A percentile compares a stretch with the other conserved stretches of the same genome.
Evolutionary conservation across 352 stramenopile species (phyloP).

Genomic region (Pythium angustatum): DNA sequence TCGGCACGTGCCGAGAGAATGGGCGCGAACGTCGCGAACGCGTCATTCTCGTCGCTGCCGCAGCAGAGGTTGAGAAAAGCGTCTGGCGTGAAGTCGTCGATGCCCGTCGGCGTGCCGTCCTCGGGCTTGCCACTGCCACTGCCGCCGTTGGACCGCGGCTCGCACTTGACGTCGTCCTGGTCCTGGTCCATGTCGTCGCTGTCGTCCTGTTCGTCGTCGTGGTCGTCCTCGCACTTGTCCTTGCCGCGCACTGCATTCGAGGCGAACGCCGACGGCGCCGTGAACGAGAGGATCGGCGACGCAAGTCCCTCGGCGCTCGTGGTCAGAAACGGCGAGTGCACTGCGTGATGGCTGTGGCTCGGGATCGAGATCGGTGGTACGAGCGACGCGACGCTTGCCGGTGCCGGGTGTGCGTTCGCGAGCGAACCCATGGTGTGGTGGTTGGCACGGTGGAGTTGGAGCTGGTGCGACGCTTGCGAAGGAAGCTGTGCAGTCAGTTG

Average conservation of each 20-base stretch:
- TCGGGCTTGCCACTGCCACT: constrained; percentile 43
- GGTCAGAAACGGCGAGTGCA: constrained; percentile 30
- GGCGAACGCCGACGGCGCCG: constrained; percentile 17
- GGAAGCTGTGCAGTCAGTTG: too few species aligned
- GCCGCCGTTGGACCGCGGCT: too few species aligned
- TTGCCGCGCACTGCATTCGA: background rate
- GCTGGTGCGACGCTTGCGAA: constrained; percentile 6
- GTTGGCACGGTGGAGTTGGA: background rate
- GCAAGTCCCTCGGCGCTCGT: constrained; percentile 26
- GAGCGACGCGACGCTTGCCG: constrained; percentile 24
- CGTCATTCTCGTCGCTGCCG: constrained; percentile 35
- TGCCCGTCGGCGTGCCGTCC: constrained; percentile 51
- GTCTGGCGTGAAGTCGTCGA: constrained; percentile 60
- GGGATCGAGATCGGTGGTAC: constrained; percentile 51
- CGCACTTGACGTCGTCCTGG: constrained; percentile 6
- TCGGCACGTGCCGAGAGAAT: constrained; percentile 48
- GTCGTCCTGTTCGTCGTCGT: background rate
- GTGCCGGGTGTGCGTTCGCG: constrained; percentile 3
- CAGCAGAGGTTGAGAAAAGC: constrained; percentile 51
- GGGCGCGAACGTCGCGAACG: constrained; percentile 45
- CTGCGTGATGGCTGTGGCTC: constrained; percentile 19
- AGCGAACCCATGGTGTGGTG: constrained; percentile 20
- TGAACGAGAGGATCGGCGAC: constrained; percentile 39
- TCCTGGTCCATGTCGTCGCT: constrained; percentile 8
- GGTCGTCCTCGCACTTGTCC: background rate